A percentile compares a stretch with the other conserved stretches of the same genome.
Conservation (phyloP, 2,329 filamentous ascomycete species). For the Thielaviopsis ethacetica region DNA sequence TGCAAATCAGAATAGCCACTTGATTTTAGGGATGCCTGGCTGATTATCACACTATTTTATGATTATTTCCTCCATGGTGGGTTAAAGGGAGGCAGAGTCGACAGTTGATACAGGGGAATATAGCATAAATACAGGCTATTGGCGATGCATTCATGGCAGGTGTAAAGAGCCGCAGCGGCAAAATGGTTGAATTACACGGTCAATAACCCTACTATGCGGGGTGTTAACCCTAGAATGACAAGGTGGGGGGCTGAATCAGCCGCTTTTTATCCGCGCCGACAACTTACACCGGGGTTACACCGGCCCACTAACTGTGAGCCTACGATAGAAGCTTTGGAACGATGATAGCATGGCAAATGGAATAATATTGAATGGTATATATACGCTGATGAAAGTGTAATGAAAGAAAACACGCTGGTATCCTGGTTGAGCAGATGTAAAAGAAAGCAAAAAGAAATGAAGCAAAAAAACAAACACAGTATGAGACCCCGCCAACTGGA, state of each 20-base stretch:
- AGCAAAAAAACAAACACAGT: not conserved
- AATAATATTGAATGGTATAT: not conserved
- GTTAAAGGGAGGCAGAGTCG: too few relatives aligned
- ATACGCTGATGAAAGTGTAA: slow-evolving; percentile 4
- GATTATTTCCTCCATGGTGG: too few relatives aligned
- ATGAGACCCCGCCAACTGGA: not conserved
- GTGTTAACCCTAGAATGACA: not conserved
- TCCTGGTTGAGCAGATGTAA: slow-evolving; percentile 6
- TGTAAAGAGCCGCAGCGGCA: not conserved
- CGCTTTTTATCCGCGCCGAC: not conserved
- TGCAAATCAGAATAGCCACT: too few relatives aligned
- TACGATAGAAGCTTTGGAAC: not conserved
- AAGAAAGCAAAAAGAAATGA: not conserved
- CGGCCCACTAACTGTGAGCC: not conserved
- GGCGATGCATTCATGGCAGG: too few relatives aligned
- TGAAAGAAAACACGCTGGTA: not conserved
- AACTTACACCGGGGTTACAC: not conserved
- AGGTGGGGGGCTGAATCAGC: not conserved
- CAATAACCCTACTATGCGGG: not conserved
- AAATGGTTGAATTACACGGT: not conserved
- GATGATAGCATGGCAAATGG: not conserved
- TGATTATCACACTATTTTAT: too few relatives aligned
- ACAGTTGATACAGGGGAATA: too few relatives aligned
- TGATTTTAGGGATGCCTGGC: not conserved
- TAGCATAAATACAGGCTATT: too few relatives aligned